A percentile compares a stretch with the other conserved stretches of the same genome.
These are phyloP conservation scores for Tricholomella constricta DNA, from an alignment of 768 basidiomycete genomes.

Conservation along the genomic window DNA sequence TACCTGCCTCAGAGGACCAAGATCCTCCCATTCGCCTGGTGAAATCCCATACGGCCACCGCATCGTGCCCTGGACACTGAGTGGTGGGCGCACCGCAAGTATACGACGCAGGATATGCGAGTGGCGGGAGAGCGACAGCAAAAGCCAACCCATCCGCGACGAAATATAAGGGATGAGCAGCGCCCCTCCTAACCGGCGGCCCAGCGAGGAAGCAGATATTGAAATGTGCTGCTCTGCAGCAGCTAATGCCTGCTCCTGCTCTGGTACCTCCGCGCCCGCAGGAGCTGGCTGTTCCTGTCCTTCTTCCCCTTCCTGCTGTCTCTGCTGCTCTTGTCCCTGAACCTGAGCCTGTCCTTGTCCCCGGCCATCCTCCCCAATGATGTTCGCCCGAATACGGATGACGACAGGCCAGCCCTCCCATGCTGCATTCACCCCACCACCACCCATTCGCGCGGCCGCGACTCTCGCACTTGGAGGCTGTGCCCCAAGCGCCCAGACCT, in stretches of 20 bases:
- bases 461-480: constrained; percentile 30
- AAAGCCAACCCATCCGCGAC: constrained; percentile 60
- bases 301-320: constrained; percentile 26
- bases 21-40: constrained; percentile 18
- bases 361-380: constrained; percentile 16
- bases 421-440: constrained; percentile 25
- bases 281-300: neutral
- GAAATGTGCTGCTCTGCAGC: constrained; percentile 63
- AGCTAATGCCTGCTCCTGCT: constrained; percentile 40
- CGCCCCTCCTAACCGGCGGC: constrained; percentile 69
- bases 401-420: constrained; percentile 34
- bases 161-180: constrained; percentile 69
- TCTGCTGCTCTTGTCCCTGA: constrained; percentile 3
- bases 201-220: constrained; percentile 59
- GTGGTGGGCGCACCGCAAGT: constrained; percentile 34
- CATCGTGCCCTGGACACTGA: constrained; percentile 15
- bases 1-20: constrained; percentile 28
- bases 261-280: constrained; percentile 27
- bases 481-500: constrained; percentile 46
- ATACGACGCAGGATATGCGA: constrained; percentile 42
- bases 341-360: too few relatives aligned
- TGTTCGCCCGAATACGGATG: constrained; percentile 36
- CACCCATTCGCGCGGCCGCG: constrained; percentile 13
- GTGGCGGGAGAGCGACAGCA: constrained; percentile 54
- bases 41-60: constrained; percentile 4